phyloP scores from a whole-genome alignment of 2,329 filamentous ascomycete genomes.

The Alternaria arborescens region DNA sequence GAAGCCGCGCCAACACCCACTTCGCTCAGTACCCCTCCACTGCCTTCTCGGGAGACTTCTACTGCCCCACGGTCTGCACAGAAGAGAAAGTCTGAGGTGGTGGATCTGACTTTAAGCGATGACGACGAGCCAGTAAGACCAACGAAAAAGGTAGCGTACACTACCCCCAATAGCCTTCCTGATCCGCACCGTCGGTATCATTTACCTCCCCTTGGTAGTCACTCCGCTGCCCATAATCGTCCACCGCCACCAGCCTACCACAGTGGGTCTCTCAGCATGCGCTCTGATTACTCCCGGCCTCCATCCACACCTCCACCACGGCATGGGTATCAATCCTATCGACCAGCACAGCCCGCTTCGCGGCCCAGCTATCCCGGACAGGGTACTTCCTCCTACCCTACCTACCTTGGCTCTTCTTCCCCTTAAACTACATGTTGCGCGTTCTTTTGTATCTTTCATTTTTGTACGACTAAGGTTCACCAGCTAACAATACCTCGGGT shows the following conservation, averaged over 20 bases:
- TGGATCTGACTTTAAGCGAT: conserved; percentile 60
- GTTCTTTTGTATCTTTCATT: conserved; percentile 22
- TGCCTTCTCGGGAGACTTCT: conserved; percentile 56
- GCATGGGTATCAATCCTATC: conserved; percentile 27
- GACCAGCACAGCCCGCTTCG: conserved; percentile 33
- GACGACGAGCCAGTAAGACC: conserved; percentile 55
- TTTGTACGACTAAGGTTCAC: conserved; percentile 25
- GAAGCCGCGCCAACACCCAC: conserved; percentile 49
- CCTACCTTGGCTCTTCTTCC: conserved; percentile 38
- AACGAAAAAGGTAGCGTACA: conserved; percentile 54
- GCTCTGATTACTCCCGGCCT: conserved; percentile 32
- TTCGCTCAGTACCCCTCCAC: conserved; percentile 55
- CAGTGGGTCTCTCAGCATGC: conserved; percentile 23
- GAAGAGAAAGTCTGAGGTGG: conserved; percentile 58
- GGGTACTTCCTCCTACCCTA: conserved; percentile 37
- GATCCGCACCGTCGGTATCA: conserved; percentile 44
- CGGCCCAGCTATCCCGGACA: conserved; percentile 34
- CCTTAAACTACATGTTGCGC: conserved; percentile 32
- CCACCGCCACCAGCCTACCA: conserved; percentile 26
- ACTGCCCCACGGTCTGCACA: conserved; percentile 46
- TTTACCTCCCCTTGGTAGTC: conserved; percentile 29
- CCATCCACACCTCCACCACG: conserved; percentile 31
- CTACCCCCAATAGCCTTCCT: conserved; percentile 48
- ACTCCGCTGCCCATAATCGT: conserved; percentile 27
- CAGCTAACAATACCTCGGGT: conserved; percentile 32